These are phyloP conservation scores for Penicillium freii DNA, from an alignment of 2,329 filamentous ascomycete species.

Conservation along the genomic window DNA sequence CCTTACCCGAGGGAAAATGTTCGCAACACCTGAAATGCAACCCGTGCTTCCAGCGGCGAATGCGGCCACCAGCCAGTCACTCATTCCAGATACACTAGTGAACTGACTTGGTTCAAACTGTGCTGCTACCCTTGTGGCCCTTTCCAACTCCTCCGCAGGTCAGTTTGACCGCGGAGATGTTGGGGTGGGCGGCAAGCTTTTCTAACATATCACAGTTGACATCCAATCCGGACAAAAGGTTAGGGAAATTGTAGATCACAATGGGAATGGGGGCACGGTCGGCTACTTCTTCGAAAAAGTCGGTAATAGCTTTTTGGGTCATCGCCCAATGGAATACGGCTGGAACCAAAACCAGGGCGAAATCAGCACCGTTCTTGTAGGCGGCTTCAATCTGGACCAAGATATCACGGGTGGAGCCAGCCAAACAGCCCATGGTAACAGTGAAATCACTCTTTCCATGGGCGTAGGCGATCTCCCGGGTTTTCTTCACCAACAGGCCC, in stretches of 20 bases:
- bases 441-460: constrained; percentile 21
- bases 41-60: constrained; percentile 59
- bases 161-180: constrained; percentile 40
- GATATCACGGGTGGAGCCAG: constrained; percentile 42
- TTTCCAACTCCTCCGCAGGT: constrained; percentile 44
- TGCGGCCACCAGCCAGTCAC: constrained; percentile 54
- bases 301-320: constrained; percentile 55
- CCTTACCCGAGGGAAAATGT: constrained; percentile 55
- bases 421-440: constrained; percentile 41
- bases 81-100: constrained; percentile 43
- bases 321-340: constrained; percentile 70
- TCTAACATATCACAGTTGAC: constrained; percentile 43
- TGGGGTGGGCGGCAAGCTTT: constrained; percentile 31
- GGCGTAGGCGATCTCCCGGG: constrained; percentile 36
- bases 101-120: constrained; percentile 37
- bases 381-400: constrained; percentile 64
- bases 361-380: constrained; percentile 65
- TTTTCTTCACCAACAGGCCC: constrained; percentile 37
- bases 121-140: constrained; percentile 41
- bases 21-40: constrained; percentile 62
- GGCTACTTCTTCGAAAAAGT: constrained; percentile 64
- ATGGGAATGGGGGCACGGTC: constrained; percentile 51
- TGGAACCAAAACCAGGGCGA: constrained; percentile 69
- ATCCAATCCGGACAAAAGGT: constrained; percentile 45
- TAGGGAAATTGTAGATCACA: constrained; percentile 51